These are phyloP conservation scores for Globisporangium splendens DNA, from an alignment of 352 stramenopile genomes.

Conservation along the genomic window DNA sequence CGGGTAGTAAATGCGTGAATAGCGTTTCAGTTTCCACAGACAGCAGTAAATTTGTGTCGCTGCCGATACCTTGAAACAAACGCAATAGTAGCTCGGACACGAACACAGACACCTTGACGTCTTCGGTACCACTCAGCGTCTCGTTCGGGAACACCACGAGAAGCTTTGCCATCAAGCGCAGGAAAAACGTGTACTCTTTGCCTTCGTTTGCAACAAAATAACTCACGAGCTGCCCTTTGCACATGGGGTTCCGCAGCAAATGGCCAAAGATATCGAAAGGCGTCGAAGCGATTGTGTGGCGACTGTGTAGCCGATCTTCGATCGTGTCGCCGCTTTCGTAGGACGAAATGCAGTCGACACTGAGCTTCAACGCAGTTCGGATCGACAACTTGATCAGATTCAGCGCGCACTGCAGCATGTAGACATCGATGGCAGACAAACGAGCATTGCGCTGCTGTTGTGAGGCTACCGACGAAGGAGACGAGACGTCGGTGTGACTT, in stretches of 20 bases:
- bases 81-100: constrained; percentile 42
- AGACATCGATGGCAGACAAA: constrained; percentile 28
- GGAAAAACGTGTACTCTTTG: constrained; percentile 68
- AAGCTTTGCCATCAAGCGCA: constrained; percentile 63
- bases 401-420: constrained; percentile 58
- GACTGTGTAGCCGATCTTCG: constrained; percentile 13
- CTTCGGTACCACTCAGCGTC: constrained; percentile 18
- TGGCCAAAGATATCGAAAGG: constrained; percentile 50
- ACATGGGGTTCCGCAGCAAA: constrained; percentile 46
- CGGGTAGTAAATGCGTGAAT: constrained; percentile 51
- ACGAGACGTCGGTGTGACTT: not conserved
- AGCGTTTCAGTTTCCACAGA: constrained; percentile 38
- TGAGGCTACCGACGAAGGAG: not conserved
- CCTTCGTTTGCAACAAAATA: constrained; percentile 59
- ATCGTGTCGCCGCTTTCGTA: constrained; percentile 22
- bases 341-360: constrained; percentile 54
- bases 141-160: constrained; percentile 49
- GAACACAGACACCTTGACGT: constrained; percentile 26
- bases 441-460: not conserved
- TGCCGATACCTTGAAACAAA: constrained; percentile 39
- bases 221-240: constrained; percentile 41
- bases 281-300: constrained; percentile 31
- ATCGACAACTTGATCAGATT: constrained; percentile 55
- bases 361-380: constrained; percentile 62
- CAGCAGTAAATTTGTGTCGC: constrained; percentile 36